Base-by-base conservation (phyloP, 2,329 filamentous ascomycete species). In the Akanthomyces muscarius region DNA sequence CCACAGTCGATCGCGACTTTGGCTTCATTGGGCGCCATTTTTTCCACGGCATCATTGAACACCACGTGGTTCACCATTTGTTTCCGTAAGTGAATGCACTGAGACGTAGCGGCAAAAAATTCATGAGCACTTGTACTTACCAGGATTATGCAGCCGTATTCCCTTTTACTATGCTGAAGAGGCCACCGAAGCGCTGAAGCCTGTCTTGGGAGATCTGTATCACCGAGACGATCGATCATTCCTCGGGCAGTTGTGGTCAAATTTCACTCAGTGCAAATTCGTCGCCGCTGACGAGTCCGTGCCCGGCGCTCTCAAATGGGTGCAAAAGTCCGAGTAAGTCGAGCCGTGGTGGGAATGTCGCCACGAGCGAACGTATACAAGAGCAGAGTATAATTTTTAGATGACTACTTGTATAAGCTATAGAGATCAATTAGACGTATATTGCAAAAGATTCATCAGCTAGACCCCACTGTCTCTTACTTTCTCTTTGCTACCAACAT, bases 11-110 rank as follows among this genome's bases (percentile, higher is more conserved):
- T 73, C 83, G 86, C 52, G 83, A 86, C 63, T 84, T 87, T 65
- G 86, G 86, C 50, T 87, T 85, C 71, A 81, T 88, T 66, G 86
- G 86, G 55, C 79, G 80, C n/a, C 81, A 88, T 72, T 75, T 89
- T 65, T 87, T 89, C 79, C 86, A 89, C 73, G 82, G 83, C 66
- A 88, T 88, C 71, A 85, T 87, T 51, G 85, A 86, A 66, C 82
- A 82, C 58, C 86, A 88, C 69, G 86, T 88, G 21, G 79, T 87
- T 28, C 86, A 88, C 72, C 86, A 89, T 68, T 74, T 85, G 13
- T 84, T 87, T 73, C 81, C 84, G 75, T 82, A 75, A 67, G 76
- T 61, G 6, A 4, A 33, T 8, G 4, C 8, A 11, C 33, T 11
- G 33, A 10, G 2, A 36, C 71, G 23, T n/a, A 21, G 10, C 18